These are phyloP conservation scores for Arthrobotrys sinensis DNA, from an alignment of 2,329 filamentous ascomycete genomes.

Conservation along the genomic window DNA sequence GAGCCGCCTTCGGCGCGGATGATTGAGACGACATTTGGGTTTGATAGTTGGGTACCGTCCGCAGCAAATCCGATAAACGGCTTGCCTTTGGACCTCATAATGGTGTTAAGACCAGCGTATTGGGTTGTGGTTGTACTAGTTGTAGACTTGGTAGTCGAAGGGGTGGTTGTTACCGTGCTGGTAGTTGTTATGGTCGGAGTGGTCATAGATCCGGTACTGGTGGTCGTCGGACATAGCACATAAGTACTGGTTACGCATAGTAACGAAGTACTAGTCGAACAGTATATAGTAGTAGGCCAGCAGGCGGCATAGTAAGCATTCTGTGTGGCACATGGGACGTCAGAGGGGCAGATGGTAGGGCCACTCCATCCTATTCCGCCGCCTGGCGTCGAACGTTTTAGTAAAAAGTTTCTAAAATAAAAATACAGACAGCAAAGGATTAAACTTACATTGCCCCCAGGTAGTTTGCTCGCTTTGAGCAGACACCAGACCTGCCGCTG, in stretches of 20 bases:
- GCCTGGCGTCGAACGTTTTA: slow-evolving; percentile 62
- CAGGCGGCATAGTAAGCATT: slow-evolving; percentile 63
- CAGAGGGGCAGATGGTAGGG: slow-evolving; percentile 58
- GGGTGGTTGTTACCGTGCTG: slow-evolving; percentile 1
- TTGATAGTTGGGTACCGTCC: slow-evolving; percentile 71
- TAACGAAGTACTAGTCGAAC: not conserved
- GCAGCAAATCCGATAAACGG: slow-evolving; percentile 74
- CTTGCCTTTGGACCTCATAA: slow-evolving; percentile 59
- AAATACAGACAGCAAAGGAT: not conserved
- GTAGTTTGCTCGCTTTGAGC: slow-evolving; percentile 44
- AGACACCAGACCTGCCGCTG: slow-evolving; percentile 26
- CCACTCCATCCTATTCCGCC: slow-evolving; percentile 66
- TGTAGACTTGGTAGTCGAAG: not conserved
- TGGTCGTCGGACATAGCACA: slow-evolving; percentile 8
- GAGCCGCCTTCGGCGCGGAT: slow-evolving; percentile 76
- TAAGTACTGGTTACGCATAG: slow-evolving; percentile 10
- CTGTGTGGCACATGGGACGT: slow-evolving; percentile 52
- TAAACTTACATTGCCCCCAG: slow-evolving; percentile 64
- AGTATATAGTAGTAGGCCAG: slow-evolving; percentile 25
- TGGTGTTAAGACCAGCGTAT: slow-evolving; percentile 24
- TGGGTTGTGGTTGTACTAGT: not conserved
- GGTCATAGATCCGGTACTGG: not conserved
- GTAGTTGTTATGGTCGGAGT: not conserved
- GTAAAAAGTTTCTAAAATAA: too few relatives aligned
- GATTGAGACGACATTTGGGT: slow-evolving; percentile 71